Conservation (phyloP, 2,329 filamentous ascomycete species). For the Exophiala aquamarina region DNA sequence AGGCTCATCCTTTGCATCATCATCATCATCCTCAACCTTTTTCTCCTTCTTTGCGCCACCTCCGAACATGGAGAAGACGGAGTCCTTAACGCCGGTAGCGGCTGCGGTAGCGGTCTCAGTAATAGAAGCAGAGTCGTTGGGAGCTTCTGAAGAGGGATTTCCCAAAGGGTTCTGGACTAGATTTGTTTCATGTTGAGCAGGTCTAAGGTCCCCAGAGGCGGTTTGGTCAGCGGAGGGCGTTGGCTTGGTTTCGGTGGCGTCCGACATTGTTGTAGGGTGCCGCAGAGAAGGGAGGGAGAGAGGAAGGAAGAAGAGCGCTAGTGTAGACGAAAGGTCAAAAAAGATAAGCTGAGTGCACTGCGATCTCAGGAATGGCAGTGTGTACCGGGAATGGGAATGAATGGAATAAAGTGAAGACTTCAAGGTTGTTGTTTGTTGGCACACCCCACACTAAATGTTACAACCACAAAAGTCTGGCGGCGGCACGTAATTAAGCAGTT, state of each 20-base stretch:
- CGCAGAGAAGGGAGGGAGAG: slow-evolving; percentile 4
- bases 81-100: slow-evolving; percentile 39
- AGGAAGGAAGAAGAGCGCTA: not conserved
- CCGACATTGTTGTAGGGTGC: slow-evolving; percentile 19
- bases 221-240: slow-evolving; percentile 24
- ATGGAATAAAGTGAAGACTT: not conserved
- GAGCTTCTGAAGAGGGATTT: slow-evolving; percentile 16
- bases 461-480: not conserved
- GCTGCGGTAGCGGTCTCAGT: slow-evolving; percentile 26
- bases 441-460: slow-evolving; percentile 5
- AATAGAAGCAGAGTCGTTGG: slow-evolving; percentile 21
- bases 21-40: slow-evolving; percentile 75
- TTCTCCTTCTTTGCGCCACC: slow-evolving; percentile 96
- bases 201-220: slow-evolving; percentile 23
- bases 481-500: slow-evolving; percentile 3
- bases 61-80: slow-evolving; percentile 97
- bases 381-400: too few relatives aligned
- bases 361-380: not conserved
- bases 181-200: slow-evolving; percentile 25
- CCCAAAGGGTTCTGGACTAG: slow-evolving; percentile 25
- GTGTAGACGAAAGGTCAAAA: slow-evolving; percentile 22
- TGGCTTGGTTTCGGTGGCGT: slow-evolving; percentile 24
- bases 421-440: slow-evolving; percentile 5
- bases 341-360: slow-evolving; percentile 34
- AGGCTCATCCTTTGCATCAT: slow-evolving; percentile 80